Conservation (phyloP, 108 stramenopile genomes). For the Cyclotella kingstonii region DNA sequence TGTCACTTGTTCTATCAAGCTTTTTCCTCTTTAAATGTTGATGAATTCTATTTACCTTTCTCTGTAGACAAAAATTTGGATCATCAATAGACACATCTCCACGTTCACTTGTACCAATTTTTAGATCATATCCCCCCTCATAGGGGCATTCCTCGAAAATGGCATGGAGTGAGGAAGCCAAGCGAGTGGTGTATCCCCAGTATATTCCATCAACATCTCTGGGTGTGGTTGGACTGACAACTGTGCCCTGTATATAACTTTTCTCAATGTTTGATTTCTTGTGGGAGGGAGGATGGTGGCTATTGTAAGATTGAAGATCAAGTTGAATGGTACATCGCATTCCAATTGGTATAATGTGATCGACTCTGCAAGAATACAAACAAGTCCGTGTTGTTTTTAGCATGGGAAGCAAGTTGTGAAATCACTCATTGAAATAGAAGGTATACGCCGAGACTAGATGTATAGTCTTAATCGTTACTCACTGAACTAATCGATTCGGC, state of each 20-base stretch:
- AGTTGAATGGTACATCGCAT: conserved; percentile 90
- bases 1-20: not conserved
- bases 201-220: conserved; percentile 90
- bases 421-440: conserved; percentile 10
- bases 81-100: conserved; percentile 84
- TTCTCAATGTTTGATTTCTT: conserved; percentile 28
- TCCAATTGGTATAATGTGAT: conserved; percentile 68
- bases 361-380: conserved; percentile 70
- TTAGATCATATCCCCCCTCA: conserved; percentile 90
- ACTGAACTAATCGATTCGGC: conserved; percentile 71
- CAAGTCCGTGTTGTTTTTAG: too few species aligned
- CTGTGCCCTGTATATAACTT: conserved; percentile 57
- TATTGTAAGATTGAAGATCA: conserved; percentile 66
- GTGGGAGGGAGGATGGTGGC: conserved; percentile 4
- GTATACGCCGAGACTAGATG: not conserved
- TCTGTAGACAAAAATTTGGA: conserved; percentile 64
- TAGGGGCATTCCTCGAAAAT: conserved; percentile 89
- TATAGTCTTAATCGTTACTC: too few species aligned
- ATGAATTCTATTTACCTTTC: too few species aligned
- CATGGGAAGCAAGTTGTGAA: too few species aligned
- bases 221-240: conserved; percentile 83
- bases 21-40: conserved; percentile 46
- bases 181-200: conserved; percentile 93
- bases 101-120: conserved; percentile 93
- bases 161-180: conserved; percentile 81